These are phyloP conservation scores for Cucumis cinereus DNA, from an alignment of 306 rosid genomes.

Conservation along the genomic window DNA sequence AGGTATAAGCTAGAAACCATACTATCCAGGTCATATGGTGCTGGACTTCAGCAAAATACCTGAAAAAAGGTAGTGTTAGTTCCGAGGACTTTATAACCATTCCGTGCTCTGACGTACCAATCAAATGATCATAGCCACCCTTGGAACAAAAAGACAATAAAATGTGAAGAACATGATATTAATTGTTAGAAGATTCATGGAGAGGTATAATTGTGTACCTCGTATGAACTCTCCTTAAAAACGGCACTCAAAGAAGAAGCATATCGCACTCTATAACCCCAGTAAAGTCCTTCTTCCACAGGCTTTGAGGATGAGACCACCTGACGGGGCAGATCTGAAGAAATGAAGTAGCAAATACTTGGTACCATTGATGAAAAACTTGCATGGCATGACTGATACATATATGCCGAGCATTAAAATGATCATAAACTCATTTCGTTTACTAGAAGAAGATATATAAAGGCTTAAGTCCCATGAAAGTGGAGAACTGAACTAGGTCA, in stretches of 20 bases:
- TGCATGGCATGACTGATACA: constrained; percentile 1
- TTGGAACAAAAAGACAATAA: constrained; percentile 20
- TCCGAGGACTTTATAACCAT: constrained; percentile 51
- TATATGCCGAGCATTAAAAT: constrained; percentile 1
- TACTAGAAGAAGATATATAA: neutral
- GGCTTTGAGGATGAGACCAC: constrained; percentile 68
- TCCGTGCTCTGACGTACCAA: constrained; percentile 98
- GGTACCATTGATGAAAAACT: neutral
- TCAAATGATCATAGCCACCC: constrained; percentile 87
- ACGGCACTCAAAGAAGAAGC: constrained; percentile 66
- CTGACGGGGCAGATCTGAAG: constrained; percentile 43
- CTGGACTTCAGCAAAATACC: constrained; percentile 24
- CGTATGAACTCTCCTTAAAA: constrained; percentile 42
- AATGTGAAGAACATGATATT: neutral
- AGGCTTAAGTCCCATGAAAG: neutral
- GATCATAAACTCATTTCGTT: neutral
- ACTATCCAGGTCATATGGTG: neutral
- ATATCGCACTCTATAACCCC: constrained; percentile 96
- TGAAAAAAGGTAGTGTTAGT: constrained; percentile 63
- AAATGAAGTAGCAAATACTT: constrained; percentile 5
- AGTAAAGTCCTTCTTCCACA: constrained; percentile 71
- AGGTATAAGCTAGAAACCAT: neutral
- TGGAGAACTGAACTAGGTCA: neutral
- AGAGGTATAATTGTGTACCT: constrained; percentile 31
- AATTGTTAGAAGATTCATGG: neutral